Conservation (phyloP, 495 filamentous ascomycete species). For the Trichoderma orchidacearum region DNA sequence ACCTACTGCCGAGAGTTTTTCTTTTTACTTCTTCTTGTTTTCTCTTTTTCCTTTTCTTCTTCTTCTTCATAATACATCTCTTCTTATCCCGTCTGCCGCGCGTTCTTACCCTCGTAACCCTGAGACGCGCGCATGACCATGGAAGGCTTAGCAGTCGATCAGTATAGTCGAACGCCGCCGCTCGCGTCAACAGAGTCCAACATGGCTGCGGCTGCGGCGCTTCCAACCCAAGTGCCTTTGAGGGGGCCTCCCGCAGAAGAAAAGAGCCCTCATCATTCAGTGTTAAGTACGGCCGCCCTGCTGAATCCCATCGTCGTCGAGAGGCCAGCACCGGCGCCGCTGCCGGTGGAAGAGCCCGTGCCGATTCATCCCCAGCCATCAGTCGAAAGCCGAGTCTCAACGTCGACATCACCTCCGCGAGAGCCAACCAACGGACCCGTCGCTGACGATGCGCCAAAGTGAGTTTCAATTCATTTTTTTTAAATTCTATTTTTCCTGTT, state of each 20-base stretch:
- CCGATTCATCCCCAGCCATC: background rate
- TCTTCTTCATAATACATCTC: background rate
- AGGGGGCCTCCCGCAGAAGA: background rate
- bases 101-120: background rate
- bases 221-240: background rate
- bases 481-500: background rate
- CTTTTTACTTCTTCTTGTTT: background rate
- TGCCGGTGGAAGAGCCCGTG: background rate
- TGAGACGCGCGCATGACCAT: background rate
- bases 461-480: background rate
- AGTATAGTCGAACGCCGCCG: background rate
- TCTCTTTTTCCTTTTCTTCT: background rate
- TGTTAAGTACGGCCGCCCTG: background rate
- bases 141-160: background rate
- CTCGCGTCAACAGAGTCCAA: background rate
- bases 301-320: background rate
- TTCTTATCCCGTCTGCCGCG: background rate
- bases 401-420: background rate
- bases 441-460: background rate
- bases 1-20: too few species aligned
- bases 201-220: background rate
- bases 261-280: background rate
- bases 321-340: background rate
- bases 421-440: background rate
- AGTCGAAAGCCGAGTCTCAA: background rate